Evolutionary conservation across 345 rosid species (phyloP).

Genomic region (Lagerstroemia speciosa): DNA sequence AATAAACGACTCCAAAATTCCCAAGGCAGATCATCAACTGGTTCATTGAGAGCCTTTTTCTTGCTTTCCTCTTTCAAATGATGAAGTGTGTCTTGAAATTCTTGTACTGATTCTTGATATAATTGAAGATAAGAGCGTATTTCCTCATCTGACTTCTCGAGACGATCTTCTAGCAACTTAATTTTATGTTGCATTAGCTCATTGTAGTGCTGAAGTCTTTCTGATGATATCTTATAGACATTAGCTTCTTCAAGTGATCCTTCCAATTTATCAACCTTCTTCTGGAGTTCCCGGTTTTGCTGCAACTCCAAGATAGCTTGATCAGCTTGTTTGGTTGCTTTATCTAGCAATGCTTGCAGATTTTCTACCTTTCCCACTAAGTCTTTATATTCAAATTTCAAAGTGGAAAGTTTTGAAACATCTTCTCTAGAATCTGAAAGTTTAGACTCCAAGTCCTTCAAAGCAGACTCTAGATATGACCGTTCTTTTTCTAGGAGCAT

Average conservation of each 20-base stretch:
- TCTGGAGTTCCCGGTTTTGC: slow-evolving; percentile 72
- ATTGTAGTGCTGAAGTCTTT: slow-evolving; percentile 63
- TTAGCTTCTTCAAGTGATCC: slow-evolving; percentile 66
- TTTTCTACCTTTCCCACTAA: slow-evolving; percentile 63
- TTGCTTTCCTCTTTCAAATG: slow-evolving; percentile 72
- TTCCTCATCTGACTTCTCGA: slow-evolving; percentile 82
- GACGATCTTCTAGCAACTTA: slow-evolving; percentile 69
- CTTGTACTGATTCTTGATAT: slow-evolving; percentile 78
- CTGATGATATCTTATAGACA: slow-evolving; percentile 61
- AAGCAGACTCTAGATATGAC: slow-evolving; percentile 47
- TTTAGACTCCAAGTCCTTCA: slow-evolving; percentile 68
- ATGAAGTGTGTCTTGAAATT: slow-evolving; percentile 75
- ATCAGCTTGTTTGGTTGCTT: slow-evolving; percentile 74
- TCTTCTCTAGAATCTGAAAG: slow-evolving; percentile 59
- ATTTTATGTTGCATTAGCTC: slow-evolving; percentile 84
- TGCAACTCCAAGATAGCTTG: slow-evolving; percentile 68
- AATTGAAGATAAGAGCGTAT: slow-evolving; percentile 59
- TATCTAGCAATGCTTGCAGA: slow-evolving; percentile 55
- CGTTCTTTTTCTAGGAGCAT: slow-evolving; percentile 58
- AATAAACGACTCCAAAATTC: slow-evolving; percentile 86
- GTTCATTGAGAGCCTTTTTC: slow-evolving; percentile 46
- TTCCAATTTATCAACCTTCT: slow-evolving; percentile 78
- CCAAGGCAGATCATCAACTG: slow-evolving; percentile 76
- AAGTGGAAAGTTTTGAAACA: slow-evolving; percentile 49
- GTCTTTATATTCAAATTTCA: slow-evolving; percentile 64